Evolutionary conservation across 2,329 filamentous ascomycete genomes (phyloP).

Genomic region (Fusarium citri): DNA sequence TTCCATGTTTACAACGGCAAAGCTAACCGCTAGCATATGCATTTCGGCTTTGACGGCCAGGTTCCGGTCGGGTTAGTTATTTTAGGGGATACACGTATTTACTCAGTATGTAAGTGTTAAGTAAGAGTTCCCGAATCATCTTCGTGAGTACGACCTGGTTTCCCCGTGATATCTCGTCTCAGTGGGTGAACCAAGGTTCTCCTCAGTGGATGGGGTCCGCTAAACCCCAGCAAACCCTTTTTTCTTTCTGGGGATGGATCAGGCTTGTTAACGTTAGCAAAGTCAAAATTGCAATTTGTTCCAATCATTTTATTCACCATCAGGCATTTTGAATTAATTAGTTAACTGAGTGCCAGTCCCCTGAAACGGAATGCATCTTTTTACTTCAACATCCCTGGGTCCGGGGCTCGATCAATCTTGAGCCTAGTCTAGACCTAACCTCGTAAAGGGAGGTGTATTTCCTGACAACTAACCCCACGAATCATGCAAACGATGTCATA

Average conservation of each 20-base stretch:
- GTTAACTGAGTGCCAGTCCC: background rate
- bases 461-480: slow-evolving; percentile 11
- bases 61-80: slow-evolving; percentile 4
- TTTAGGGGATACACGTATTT: background rate
- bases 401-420: slow-evolving; percentile 1
- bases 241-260: background rate
- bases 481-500: slow-evolving; percentile 36
- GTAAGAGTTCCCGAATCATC: slow-evolving; percentile 26
- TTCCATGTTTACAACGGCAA: background rate
- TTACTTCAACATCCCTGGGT: background rate
- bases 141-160: slow-evolving; percentile 17
- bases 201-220: slow-evolving; percentile 6
- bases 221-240: slow-evolving; percentile 3
- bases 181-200: background rate
- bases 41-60: background rate
- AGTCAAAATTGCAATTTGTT: background rate
- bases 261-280: background rate
- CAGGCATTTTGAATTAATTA: background rate
- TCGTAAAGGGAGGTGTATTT: background rate
- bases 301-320: slow-evolving; percentile 13
- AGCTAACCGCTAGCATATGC: background rate
- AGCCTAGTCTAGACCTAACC: slow-evolving; percentile 7
- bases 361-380: slow-evolving; percentile 18
- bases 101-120: slow-evolving; percentile 8
- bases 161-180: slow-evolving; percentile 10